Base-by-base conservation (phyloP, 208 protist species). In the Angomonas deanei region DNA sequence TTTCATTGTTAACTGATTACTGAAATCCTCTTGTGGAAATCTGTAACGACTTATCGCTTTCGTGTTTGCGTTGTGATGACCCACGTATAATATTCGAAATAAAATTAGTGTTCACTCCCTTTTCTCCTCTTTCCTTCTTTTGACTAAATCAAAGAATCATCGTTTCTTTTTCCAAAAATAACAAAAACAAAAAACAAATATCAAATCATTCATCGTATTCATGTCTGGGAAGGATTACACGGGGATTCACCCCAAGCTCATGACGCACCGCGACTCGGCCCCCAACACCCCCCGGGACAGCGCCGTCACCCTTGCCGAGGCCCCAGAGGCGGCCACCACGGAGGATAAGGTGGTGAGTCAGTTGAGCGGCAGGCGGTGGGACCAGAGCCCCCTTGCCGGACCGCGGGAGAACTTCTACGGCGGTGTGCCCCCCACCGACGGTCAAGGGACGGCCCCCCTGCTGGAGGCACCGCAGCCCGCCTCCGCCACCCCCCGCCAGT, bases 201-300 rank as follows among this genome's bases (percentile, higher is more conserved):
- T 13, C 17, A 23, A 50, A 5, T 5, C 17, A 6, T 50, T 13
- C 3, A 19, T 50, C 46, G n/a, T n/a, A 32, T 17, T 46, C 3
- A 42, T 59, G 28, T 59, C 17, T 39, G 23, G 11, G 17, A 50
- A 19, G 26, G 8, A 23, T 5, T 2, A 26, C 21, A 66, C 53
- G 21, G 26, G 26, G 11, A 46, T 85, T n/a, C 78, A 88, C 58
- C 72, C 82, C 23, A 88, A 80, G 60, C 70, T 88, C 8, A 76
- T 76, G 63, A 84, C 82, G 1, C 69, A 78, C 61, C 67, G 71
- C 33, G 63, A 66, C 36, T 70, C 63, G 1, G 30, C 31, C 17
- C 50, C 33, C 28, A 61, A 30, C 15, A 66, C 65, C 23, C 54
- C 71, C 1, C 71, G 32, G 27, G 61, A 61, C 17, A 11, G 3